These are phyloP conservation scores for Aegilops speltoides DNA, from an alignment of 176 grass and related monocot species.

Conservation along the genomic window DNA sequence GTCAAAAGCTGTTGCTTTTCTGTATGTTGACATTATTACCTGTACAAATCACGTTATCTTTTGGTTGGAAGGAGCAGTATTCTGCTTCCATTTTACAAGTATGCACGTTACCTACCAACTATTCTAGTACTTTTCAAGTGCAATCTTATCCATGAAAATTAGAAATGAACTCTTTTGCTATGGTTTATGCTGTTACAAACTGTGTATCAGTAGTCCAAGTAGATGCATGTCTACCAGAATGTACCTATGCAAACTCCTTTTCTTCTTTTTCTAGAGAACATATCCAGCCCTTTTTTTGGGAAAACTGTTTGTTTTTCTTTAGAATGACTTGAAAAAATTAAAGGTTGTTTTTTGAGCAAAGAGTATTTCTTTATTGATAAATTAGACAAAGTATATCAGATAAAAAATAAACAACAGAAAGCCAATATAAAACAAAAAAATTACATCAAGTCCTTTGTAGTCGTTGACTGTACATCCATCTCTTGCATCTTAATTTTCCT, in stretches of 20 bases:
- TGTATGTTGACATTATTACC: slow-evolving; percentile 2
- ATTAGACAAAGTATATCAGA: too few relatives aligned
- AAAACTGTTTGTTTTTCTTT: too few relatives aligned
- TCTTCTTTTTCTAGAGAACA: too few relatives aligned
- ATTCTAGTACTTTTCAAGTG: not conserved
- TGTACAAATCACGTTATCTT: slow-evolving; percentile 30
- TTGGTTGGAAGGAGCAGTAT: not conserved
- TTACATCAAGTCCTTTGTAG: too few relatives aligned
- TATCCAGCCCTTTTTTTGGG: too few relatives aligned
- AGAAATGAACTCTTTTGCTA: not conserved
- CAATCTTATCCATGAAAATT: not conserved
- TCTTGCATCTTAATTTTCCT: too few relatives aligned
- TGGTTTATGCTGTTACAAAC: not conserved
- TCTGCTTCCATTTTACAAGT: not conserved
- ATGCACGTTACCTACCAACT: not conserved
- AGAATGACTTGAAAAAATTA: too few relatives aligned
- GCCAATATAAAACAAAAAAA: too few relatives aligned
- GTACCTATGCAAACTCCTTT: not conserved
- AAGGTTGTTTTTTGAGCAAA: too few relatives aligned
- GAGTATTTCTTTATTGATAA: too few relatives aligned
- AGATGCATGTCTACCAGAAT: not conserved
- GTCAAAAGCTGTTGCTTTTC: not conserved
- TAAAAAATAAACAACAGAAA: too few relatives aligned
- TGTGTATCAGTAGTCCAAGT: not conserved
- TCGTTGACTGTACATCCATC: too few relatives aligned